Evolutionary conservation across 1,284 basidiomycete genomes (phyloP), one percentile per base, ranked within the genome.

Genomic region (Ustilago lituana): DNA sequence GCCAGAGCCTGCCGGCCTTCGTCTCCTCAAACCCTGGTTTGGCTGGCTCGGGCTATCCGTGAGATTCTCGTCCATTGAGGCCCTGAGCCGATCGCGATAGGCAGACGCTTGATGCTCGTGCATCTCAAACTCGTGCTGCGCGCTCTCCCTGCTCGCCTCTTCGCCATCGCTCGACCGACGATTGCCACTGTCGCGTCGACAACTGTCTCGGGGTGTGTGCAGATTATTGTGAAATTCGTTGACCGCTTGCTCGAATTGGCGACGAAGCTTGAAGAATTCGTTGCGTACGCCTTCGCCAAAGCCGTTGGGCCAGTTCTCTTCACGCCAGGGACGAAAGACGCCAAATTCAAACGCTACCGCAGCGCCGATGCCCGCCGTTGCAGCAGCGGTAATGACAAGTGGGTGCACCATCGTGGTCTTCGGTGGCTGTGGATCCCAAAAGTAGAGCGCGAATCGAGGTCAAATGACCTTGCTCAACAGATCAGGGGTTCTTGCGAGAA

Each of bases 281-380:
- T 11, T 36, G 11, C 59, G 51, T 9, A 74, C 47, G 38, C 72
- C 72, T 14, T 73, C 23, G 14, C 53, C 66, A 29, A 76, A 51
- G 33, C 71, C 74, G 14, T 76, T 36, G 3, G 74, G 74, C 61
- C 71, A 74, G 29, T 74, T 67, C 26, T 72, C 60, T n/a, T 74
- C 65, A 1, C 74, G 50, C 74, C 73, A 76, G 7, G 76, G 76
- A 22, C 53, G 47, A 52, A 77, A 74, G 43, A 77, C 62, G 17
- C 54, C 55, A 1, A 76, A n/a, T 38, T 77, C 74, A 38, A 77
- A 70, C 6, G 76, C 74, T 19, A 72, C 67, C 11, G 59, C 71
- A 6, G 70, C 68, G 8, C 70, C 74, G 2, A 74, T 50, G 11
- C 67, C 70, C 4, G 67, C 73, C 14, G 60, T 60, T 2, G 71